phyloP scores from a whole-genome alignment of 2,329 filamentous ascomycete genomes.

The Calonectria henricotiae region DNA sequence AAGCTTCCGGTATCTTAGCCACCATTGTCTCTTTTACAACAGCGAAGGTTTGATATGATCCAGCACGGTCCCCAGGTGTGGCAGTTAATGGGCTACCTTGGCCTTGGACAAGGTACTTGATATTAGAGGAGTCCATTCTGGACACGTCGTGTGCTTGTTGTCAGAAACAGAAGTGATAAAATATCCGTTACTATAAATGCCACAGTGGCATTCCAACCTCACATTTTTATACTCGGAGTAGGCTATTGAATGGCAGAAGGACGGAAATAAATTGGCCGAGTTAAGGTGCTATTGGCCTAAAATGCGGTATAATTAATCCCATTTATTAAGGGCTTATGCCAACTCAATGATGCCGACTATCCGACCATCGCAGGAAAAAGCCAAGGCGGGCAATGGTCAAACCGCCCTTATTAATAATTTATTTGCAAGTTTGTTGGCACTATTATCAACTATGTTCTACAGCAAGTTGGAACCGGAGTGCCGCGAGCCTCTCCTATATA shows the following conservation, averaged over 20 bases:
- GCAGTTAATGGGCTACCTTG: constrained; percentile 9
- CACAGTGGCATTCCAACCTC: not conserved
- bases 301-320: constrained; percentile 7
- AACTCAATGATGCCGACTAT: not conserved
- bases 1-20: constrained; percentile 13
- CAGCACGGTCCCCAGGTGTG: not conserved
- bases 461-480: too few species aligned
- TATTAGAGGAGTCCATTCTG: not conserved
- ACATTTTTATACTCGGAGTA: not conserved
- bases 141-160: not conserved
- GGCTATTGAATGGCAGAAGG: not conserved
- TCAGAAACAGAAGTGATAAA: not conserved
- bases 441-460: too few species aligned
- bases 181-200: not conserved
- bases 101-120: constrained; percentile 10
- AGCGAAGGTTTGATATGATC: constrained; percentile 8
- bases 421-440: too few species aligned
- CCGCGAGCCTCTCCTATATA: too few species aligned
- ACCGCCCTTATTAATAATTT: too few species aligned
- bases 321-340: not conserved
- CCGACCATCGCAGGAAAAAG: not conserved
- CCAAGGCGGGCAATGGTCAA: too few species aligned
- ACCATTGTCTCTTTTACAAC: constrained; percentile 7
- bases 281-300: not conserved
- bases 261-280: constrained; percentile 13